Evolutionary conservation across 352 stramenopile genomes (phyloP).

Genomic region (Globisporangium radiosum): DNA sequence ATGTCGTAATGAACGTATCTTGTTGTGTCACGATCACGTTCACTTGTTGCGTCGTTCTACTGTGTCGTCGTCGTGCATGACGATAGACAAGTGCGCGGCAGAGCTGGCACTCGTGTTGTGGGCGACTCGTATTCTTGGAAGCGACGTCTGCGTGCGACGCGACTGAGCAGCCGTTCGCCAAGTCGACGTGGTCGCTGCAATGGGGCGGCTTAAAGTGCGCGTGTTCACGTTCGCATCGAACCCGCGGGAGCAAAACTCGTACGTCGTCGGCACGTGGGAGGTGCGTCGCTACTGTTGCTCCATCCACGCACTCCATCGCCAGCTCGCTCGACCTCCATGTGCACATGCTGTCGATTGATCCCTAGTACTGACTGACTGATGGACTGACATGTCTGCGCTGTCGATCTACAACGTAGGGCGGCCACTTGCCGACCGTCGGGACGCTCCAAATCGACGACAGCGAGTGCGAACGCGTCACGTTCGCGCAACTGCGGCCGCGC

Average conservation of each 20-base stretch:
- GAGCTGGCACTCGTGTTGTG: not conserved
- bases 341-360: no score
- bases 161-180: no score
- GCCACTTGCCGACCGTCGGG: constrained; percentile 52
- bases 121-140: constrained; percentile 4
- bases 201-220: constrained; percentile 61
- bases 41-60: not conserved
- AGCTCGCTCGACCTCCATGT: no score
- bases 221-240: constrained; percentile 75
- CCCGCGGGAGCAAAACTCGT: constrained; percentile 66
- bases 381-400: no score
- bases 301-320: no score
- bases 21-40: no score
- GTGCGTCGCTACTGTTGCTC: constrained; percentile 13
- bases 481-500: constrained; percentile 48
- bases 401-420: constrained; percentile 23
- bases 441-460: constrained; percentile 57
- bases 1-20: no score
- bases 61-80: not conserved
- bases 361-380: no score
- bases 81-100: no score
- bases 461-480: constrained; percentile 48
- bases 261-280: constrained; percentile 63
- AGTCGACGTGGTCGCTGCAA: not conserved
- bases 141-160: not conserved